Evolutionary conservation across 2,329 filamentous ascomycete genomes (phyloP).

Genomic region (Thermomyces lanuginosus): DNA sequence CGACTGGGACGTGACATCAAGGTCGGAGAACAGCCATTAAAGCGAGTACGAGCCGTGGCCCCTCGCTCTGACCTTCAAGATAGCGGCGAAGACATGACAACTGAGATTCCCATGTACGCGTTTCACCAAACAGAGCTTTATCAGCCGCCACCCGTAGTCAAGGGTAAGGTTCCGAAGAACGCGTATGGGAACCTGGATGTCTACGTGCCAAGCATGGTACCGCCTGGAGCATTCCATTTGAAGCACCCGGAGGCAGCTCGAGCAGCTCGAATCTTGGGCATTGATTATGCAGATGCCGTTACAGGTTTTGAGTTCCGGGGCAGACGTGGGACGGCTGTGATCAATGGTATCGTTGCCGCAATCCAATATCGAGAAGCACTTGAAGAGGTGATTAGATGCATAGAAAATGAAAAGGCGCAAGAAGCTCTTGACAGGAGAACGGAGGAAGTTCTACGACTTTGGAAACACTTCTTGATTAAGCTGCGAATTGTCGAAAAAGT

Average conservation of each 20-base stretch:
- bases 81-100: slow-evolving; percentile 30
- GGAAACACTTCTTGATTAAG: slow-evolving; percentile 45
- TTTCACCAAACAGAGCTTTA: slow-evolving; percentile 53
- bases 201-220: slow-evolving; percentile 48
- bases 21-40: slow-evolving; percentile 63
- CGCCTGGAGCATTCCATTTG: slow-evolving; percentile 42
- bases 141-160: slow-evolving; percentile 55
- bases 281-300: slow-evolving; percentile 81
- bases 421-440: slow-evolving; percentile 41
- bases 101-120: slow-evolving; percentile 44
- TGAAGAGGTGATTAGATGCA: slow-evolving; percentile 47
- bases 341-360: slow-evolving; percentile 63
- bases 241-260: slow-evolving; percentile 43
- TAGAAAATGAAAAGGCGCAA: slow-evolving; percentile 50
- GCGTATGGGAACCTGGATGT: slow-evolving; percentile 47
- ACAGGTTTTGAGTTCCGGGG: slow-evolving; percentile 82
- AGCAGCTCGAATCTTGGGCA: slow-evolving; percentile 57
- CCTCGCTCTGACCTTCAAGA: slow-evolving; percentile 28
- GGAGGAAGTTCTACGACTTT: slow-evolving; percentile 36
- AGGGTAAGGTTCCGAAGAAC: slow-evolving; percentile 52
- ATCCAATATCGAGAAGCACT: slow-evolving; percentile 56
- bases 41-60: slow-evolving; percentile 42
- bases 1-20: slow-evolving; percentile 67
- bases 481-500: slow-evolving; percentile 58
- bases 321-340: slow-evolving; percentile 66